A percentile compares a stretch with the other conserved stretches of the same genome.
Conservation (phyloP, 2,329 filamentous ascomycete genomes). For the Microdochium nivale region DNA sequence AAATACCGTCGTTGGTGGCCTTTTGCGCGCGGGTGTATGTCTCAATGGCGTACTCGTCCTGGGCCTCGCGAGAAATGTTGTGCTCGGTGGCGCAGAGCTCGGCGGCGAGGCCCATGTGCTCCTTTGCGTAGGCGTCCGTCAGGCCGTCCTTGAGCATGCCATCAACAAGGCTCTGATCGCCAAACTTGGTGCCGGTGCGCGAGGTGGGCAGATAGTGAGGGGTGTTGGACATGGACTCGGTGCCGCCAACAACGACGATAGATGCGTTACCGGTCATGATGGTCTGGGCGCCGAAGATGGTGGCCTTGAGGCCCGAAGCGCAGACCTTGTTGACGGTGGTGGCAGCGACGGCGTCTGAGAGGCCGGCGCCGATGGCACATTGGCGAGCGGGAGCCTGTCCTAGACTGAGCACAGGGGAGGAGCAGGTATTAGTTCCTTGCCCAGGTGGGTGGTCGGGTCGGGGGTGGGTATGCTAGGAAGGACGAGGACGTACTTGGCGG, state of each 20-base stretch:
- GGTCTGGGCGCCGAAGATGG: conserved; percentile 90
- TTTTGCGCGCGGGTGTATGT: conserved; percentile 67
- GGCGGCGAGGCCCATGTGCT: conserved; percentile 90
- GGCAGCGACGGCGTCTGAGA: conserved; percentile 69
- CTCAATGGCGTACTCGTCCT: conserved; percentile 93
- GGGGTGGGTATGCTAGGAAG: conserved; percentile 1
- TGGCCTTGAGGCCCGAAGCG: conserved; percentile 88
- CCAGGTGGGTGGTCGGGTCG: neutral
- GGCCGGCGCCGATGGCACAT: conserved; percentile 82
- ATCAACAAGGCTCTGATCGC: conserved; percentile 80
- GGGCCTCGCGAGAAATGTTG: conserved; percentile 69
- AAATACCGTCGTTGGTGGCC: conserved; percentile 74
- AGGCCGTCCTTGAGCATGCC: conserved; percentile 91
- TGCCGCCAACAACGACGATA: conserved; percentile 86
- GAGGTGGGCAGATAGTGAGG: conserved; percentile 91
- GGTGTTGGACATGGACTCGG: conserved; percentile 97
- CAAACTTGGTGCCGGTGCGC: conserved; percentile 86
- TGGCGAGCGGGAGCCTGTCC: conserved; percentile 96
- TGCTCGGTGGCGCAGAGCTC: conserved; percentile 90
- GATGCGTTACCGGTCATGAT: conserved; percentile 95
- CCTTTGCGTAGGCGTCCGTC: conserved; percentile 88
- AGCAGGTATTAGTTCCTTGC: conserved; percentile 7
- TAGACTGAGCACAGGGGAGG: conserved; percentile 45
- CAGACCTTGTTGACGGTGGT: conserved; percentile 99
- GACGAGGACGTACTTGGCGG: conserved; percentile 64